phyloP scores from a whole-genome alignment of 2,329 filamentous ascomycete genomes.

The Harringtonia lauricola region DNA sequence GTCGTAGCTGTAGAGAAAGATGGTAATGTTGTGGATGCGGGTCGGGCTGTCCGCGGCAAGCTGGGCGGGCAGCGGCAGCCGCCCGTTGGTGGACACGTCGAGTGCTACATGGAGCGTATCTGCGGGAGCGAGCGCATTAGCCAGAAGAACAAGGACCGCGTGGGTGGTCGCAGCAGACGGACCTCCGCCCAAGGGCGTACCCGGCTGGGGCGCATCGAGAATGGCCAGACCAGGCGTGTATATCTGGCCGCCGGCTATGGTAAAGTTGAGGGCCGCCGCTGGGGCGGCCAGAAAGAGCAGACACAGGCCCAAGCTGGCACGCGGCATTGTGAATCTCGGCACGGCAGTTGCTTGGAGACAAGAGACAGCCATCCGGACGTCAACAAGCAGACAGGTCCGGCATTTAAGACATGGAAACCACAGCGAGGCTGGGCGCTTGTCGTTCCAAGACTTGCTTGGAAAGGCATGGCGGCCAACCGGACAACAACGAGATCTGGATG shows the following conservation, averaged over 20 bases:
- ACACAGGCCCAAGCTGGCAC: conserved; percentile 11
- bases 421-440: no score
- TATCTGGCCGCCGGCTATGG: conserved; percentile 52
- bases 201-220: conserved; percentile 53
- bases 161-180: conserved; percentile 17
- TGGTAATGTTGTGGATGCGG: conserved; percentile 50
- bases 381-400: no score
- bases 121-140: no score
- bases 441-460: no score
- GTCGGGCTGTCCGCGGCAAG: conserved; percentile 37
- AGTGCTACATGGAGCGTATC: conserved; percentile 48
- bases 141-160: neutral
- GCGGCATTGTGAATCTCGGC: no score
- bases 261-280: conserved; percentile 33
- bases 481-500: no score
- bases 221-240: conserved; percentile 59
- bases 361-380: no score
- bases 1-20: conserved; percentile 56
- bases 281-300: conserved; percentile 11
- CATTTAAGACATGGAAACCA: no score
- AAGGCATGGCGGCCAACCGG: no score
- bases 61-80: conserved; percentile 47
- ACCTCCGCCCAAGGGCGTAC: conserved; percentile 53
- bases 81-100: conserved; percentile 55
- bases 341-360: no score